Evolutionary conservation across 352 stramenopile species (phyloP), one percentile per base, ranked within the genome.

Genomic region (Phytopythium ostracodes): DNA sequence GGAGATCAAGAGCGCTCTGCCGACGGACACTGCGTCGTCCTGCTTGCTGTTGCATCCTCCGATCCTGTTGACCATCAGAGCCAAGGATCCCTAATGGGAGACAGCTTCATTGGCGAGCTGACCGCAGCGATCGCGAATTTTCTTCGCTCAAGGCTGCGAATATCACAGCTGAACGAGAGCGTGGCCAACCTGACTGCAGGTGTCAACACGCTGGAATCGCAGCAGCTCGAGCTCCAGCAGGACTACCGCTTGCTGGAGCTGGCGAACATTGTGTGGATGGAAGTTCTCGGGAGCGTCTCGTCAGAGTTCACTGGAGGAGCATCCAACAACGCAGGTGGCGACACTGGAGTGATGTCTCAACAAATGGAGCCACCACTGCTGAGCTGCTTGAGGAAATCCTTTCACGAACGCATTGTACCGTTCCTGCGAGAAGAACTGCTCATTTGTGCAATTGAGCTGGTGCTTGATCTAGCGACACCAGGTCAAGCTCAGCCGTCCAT

Each of bases 261-360:
- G 7, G 22, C 53, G 24, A 46, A 47, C 22, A 59, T 59, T 46
- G 53, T 59, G 18, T 59, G 53, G 53, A 59, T 59, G 31, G 33
- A 59, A 14, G 53, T 59, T 17, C 24, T 56, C 8, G 25, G 12
- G 44, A 43, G 29, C 31, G 10, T 1, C 18, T 56, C 50, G 22
- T 0, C 31, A 46, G 20, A 15, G 11, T 8, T 20, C 9, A 6
- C 18, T 1, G 29, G 18, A 2, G 18, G 0, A 24, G 27, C 14
- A 38, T 18, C 4, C 47, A 54, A 6, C 6, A 24, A 54, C 14
- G 8, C 22, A 17, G 18, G 1, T n/a, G 38, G 17, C 9, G 42
- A 47, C 0, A 5, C 44, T 7, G 7, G 7, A 7, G 29, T n/a
- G n/a, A n/a, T 7, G 29, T 33, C 3, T 7, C 29, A 3, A 18